Evolutionary conservation across 495 filamentous ascomycete genomes (phyloP), one percentile per base, ranked within the genome.

Genomic region (Extremus antarcticus): DNA sequence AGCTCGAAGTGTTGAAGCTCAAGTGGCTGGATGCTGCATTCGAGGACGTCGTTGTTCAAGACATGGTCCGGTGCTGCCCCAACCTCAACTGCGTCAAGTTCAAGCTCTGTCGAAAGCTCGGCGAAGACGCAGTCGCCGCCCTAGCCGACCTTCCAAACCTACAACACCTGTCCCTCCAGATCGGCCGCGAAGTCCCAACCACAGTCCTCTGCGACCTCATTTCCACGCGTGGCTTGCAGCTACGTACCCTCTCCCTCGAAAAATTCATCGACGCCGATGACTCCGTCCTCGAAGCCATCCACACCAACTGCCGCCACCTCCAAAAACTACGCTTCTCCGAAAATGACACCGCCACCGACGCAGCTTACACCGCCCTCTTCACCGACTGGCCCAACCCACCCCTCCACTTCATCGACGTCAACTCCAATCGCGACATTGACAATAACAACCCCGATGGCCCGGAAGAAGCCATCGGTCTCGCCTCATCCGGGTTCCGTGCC

Each of bases 251-350:
- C 38, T 90, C 84, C 19, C 74, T 94, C 41, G 76, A 83, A 29
- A 61, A 66, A 43, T 75, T 76, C 64, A 41, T 68, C 35, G 70
- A 71, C 47, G 68, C 65, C 20, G 65, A 66, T 43, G 66, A 68
- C 43, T 57, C 68, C 13, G 56, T 76, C 24, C 68, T 74, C 49
- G 53, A 66, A 55, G 62, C 70, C n/a, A 80, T 95, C 49, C 84
- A 87, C 66, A 69, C 75, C 16, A 73, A 78, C 43, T 94, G 89
- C 69, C 72, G 68, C 17, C 63, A 66, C n/a, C 75, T 96, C 19
- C 54, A 56, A 23, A 95, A 95, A 62, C 73, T 96, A 11, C 83
- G 88, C 24, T 78, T 96, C 60, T 82, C 83, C 0, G 78, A 83
- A 50, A 90, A 87, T 68, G 76, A 85, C 46, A 58, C 70, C n/a